Evolutionary conservation across 2,329 filamentous ascomycete species (phyloP).

Genomic region (Teratosphaeria epicoccoides): DNA sequence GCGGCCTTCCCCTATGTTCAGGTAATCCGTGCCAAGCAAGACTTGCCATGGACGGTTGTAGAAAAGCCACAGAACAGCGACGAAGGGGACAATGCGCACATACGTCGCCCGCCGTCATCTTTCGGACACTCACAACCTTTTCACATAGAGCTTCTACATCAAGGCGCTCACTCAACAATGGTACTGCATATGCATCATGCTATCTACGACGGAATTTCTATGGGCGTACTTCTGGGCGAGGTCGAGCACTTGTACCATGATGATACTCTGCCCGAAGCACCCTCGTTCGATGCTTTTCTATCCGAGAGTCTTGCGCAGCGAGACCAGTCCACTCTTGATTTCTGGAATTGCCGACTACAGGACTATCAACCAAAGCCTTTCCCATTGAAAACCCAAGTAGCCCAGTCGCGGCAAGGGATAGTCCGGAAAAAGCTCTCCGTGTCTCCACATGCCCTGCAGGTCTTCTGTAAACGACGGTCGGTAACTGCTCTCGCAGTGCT

Average conservation of each 20-base stretch:
- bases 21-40: constrained; percentile 48
- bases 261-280: constrained; percentile 32
- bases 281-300: constrained; percentile 56
- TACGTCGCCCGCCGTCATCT: background rate
- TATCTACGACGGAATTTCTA: constrained; percentile 74
- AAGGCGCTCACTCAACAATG: constrained; percentile 13
- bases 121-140: background rate
- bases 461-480: constrained; percentile 42
- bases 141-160: background rate
- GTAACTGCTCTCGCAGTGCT: constrained; percentile 52
- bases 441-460: constrained; percentile 29
- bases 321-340: constrained; percentile 43
- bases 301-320: constrained; percentile 43
- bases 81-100: background rate
- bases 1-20: constrained; percentile 57
- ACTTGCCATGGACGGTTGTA: constrained; percentile 30
- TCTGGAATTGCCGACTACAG: constrained; percentile 53
- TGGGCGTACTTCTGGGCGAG: constrained; percentile 58
- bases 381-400: constrained; percentile 14
- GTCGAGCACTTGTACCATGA: constrained; percentile 50
- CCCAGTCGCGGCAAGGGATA: background rate
- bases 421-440: background rate
- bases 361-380: constrained; percentile 39
- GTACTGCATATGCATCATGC: constrained; percentile 63
- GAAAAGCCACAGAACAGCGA: background rate